Evolutionary conservation across 2,329 filamentous ascomycete genomes (phyloP).

Genomic region (Gnomoniopsis smithogilvyi): DNA sequence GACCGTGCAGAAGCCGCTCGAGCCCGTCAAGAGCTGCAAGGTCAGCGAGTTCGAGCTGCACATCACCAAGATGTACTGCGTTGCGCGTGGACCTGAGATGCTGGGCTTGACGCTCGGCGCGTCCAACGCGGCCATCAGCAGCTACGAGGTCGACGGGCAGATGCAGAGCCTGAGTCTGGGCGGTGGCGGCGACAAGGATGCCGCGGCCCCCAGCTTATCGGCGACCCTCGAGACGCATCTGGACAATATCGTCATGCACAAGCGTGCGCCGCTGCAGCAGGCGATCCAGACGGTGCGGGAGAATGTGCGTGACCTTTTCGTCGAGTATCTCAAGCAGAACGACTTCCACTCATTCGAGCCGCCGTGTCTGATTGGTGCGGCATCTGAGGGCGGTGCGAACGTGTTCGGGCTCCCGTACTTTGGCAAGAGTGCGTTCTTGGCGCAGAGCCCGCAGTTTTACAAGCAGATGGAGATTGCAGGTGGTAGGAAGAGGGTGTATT

Average conservation of each 20-base stretch:
- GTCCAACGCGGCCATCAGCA: slow-evolving; percentile 52
- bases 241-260: slow-evolving; percentile 90
- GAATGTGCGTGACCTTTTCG: slow-evolving; percentile 36
- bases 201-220: slow-evolving; percentile 48
- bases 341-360: slow-evolving; percentile 84
- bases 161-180: slow-evolving; percentile 40
- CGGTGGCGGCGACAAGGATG: slow-evolving; percentile 19
- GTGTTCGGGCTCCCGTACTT: slow-evolving; percentile 93
- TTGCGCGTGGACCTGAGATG: slow-evolving; percentile 60
- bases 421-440: slow-evolving; percentile 74
- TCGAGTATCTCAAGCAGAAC: slow-evolving; percentile 65
- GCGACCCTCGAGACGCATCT: slow-evolving; percentile 82
- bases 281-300: slow-evolving; percentile 54
- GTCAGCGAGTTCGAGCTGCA: slow-evolving; percentile 83
- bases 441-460: slow-evolving; percentile 81
- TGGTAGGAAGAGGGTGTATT: slow-evolving; percentile 72
- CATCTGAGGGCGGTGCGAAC: slow-evolving; percentile 88
- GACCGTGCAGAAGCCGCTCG: slow-evolving; percentile 73
- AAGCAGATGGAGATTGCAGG: slow-evolving; percentile 85
- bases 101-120: slow-evolving; percentile 56
- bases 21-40: slow-evolving; percentile 83
- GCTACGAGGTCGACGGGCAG: slow-evolving; percentile 54
- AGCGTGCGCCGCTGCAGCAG: slow-evolving; percentile 86
- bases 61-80: slow-evolving; percentile 77
- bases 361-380: slow-evolving; percentile 83